Conservation (phyloP, 495 filamentous ascomycete species). For the Hypoxylon fuscum region DNA sequence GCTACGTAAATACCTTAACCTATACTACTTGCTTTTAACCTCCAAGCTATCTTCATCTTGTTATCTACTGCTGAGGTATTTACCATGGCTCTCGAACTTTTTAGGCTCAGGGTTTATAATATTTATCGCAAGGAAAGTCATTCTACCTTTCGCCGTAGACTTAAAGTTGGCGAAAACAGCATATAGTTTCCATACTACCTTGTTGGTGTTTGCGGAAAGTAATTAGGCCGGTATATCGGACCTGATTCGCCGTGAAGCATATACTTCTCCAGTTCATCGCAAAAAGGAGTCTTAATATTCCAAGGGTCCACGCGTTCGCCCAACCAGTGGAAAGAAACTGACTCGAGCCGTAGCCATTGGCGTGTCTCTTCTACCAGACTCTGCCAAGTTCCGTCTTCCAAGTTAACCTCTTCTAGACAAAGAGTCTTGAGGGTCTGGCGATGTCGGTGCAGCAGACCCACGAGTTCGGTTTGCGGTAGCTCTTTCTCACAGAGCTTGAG, state of each 20-base stretch:
- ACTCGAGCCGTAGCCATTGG: not conserved
- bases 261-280: not conserved
- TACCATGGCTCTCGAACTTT: too few relatives aligned
- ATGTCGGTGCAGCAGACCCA: not conserved
- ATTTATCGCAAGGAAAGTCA: too few relatives aligned
- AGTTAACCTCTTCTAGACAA: not conserved
- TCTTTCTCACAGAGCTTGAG: not conserved
- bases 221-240: not conserved
- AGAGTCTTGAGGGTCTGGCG: not conserved
- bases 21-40: too few relatives aligned
- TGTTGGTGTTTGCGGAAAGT: too few relatives aligned
- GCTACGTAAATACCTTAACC: too few relatives aligned
- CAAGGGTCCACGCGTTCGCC: not conserved
- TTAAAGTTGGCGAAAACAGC: too few relatives aligned
- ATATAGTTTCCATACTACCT: too few relatives aligned
- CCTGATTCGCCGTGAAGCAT: constrained; percentile 1
- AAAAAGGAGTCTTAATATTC: not conserved
- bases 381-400: not conserved
- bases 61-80: too few relatives aligned
- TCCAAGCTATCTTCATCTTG: too few relatives aligned
- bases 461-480: not conserved
- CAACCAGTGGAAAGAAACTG: not conserved
- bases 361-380: not conserved
- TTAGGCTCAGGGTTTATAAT: too few relatives aligned
- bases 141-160: too few relatives aligned